Evolutionary conservation across 2,329 filamentous ascomycete genomes (phyloP).

Genomic region (Colletotrichum limetticola): DNA sequence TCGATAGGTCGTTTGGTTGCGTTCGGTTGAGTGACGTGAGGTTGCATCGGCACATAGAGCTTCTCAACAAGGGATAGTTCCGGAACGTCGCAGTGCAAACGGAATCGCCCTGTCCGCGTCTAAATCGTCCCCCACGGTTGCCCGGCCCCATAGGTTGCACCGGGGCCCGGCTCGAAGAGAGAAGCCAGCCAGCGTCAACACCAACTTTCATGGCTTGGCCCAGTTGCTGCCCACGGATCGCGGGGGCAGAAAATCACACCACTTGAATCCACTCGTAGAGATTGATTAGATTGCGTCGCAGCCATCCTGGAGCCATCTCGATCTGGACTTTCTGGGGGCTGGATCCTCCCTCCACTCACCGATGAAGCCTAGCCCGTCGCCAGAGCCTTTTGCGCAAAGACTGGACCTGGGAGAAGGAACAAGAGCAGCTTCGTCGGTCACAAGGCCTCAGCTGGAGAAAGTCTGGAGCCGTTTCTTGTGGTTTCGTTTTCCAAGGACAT

Average conservation of each 20-base stretch:
- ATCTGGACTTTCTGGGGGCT: neutral
- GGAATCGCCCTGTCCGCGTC: slow-evolving; percentile 32
- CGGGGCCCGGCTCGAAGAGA: neutral
- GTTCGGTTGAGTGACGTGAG: slow-evolving; percentile 22
- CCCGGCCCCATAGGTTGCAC: slow-evolving; percentile 9
- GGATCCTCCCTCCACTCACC: neutral
- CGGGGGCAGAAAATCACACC: slow-evolving; percentile 27
- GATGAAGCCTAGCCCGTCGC: neutral
- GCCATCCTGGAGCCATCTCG: slow-evolving; percentile 13
- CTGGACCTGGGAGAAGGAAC: neutral
- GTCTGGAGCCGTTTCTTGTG: neutral
- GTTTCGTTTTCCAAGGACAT: slow-evolving; percentile 16
- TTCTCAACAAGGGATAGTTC: slow-evolving; percentile 6
- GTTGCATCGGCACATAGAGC: slow-evolving; percentile 15
- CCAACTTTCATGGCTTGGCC: neutral
- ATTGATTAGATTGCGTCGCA: slow-evolving; percentile 32
- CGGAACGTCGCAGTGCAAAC: slow-evolving; percentile 6
- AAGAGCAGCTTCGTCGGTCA: neutral
- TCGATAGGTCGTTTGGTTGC: neutral
- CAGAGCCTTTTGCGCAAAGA: neutral
- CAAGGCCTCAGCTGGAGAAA: neutral
- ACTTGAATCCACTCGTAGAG: neutral
- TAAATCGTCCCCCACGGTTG: slow-evolving; percentile 8
- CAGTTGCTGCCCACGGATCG: neutral
- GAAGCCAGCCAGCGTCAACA: neutral